Evolutionary conservation across 208 protist species (phyloP).

Genomic region (Crithidia expoeki): DNA sequence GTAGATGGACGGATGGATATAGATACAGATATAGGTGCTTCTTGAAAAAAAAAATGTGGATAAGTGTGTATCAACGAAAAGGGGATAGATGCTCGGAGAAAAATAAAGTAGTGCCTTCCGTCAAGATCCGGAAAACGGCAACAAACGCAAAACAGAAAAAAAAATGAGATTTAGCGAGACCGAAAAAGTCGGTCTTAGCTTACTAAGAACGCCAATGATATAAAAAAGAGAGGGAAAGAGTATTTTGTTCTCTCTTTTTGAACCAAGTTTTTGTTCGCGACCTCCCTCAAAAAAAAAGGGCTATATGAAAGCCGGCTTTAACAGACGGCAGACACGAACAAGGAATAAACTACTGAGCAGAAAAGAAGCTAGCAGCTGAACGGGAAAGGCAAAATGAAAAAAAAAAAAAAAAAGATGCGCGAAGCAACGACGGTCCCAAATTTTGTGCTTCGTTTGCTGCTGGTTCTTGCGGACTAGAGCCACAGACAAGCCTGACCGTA

Average conservation of each 20-base stretch:
- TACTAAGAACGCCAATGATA: background rate
- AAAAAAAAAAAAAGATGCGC: background rate
- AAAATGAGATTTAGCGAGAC: background rate
- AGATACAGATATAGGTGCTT: too few relatives aligned
- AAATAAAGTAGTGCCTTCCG: background rate
- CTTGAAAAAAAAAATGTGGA: background rate
- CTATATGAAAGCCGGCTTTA: background rate
- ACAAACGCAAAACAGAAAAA: constrained; percentile 4
- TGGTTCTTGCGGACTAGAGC: too few relatives aligned
- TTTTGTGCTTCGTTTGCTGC: too few relatives aligned
- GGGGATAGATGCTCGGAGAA: background rate
- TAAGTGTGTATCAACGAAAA: constrained; percentile 4
- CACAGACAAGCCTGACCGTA: too few relatives aligned
- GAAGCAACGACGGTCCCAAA: too few relatives aligned
- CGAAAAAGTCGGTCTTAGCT: too few relatives aligned
- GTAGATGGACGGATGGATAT: constrained; percentile 14
- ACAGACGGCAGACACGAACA: background rate
- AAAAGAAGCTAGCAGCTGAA: constrained; percentile 1
- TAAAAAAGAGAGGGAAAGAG: background rate
- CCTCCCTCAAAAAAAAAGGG: background rate
- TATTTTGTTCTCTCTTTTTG: background rate
- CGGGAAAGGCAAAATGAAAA: constrained; percentile 7
- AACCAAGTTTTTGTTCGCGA: background rate
- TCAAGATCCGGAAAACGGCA: background rate
- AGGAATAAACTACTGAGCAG: constrained; percentile 9